Base-by-base conservation (phyloP, 2,329 filamentous ascomycete genomes). In the Claviceps sp. region DNA sequence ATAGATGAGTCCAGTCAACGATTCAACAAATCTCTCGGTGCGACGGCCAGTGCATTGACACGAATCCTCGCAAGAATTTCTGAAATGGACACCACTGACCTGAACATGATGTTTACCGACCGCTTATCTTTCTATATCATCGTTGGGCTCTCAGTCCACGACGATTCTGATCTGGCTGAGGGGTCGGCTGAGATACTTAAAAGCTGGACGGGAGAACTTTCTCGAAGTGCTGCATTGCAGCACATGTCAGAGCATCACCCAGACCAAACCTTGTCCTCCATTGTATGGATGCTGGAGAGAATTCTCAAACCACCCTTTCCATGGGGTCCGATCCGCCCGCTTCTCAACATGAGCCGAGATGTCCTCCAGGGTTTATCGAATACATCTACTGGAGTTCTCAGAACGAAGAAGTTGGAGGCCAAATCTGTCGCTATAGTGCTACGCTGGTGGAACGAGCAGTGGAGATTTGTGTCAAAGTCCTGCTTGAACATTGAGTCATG, bases 401-500 rank as follows among this genome's bases (percentile, higher is more conserved):
- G 78, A 56, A 70, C 72, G n/a, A 75, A 68, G 48, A 64, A 68
- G n/a, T 62, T 89, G 30, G 77, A 80, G 30, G 64, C 72, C 1
- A 76, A 75, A 53, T 85, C 91, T 57, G 75, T 78, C 13, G 73
- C 78, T 39, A 80, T 82, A 3, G 75, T 94, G 14, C 76, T 85
- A 61, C 78, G 77, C 39, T 88, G 94, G 70, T 98, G 94, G 94
- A 78, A 81, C 55, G 79, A 81, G 52, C 79, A 90, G 59, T 98
- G 94, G 94, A 77, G 79, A 52, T 83, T 82, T 46, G 75, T 97
- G 44, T 84, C 84, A 43, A 83, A 85, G 52, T 87, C 91, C 16
- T 96, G 96, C 61, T 75, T 81, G 43, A 82, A 84, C 55, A 94
- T 90, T 3, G 89, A 95, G 63, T 71, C 73, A 11, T 98, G 93